These are phyloP conservation scores for Beauveria australis DNA, from an alignment of 2,329 filamentous ascomycete genomes.

Conservation along the genomic window DNA sequence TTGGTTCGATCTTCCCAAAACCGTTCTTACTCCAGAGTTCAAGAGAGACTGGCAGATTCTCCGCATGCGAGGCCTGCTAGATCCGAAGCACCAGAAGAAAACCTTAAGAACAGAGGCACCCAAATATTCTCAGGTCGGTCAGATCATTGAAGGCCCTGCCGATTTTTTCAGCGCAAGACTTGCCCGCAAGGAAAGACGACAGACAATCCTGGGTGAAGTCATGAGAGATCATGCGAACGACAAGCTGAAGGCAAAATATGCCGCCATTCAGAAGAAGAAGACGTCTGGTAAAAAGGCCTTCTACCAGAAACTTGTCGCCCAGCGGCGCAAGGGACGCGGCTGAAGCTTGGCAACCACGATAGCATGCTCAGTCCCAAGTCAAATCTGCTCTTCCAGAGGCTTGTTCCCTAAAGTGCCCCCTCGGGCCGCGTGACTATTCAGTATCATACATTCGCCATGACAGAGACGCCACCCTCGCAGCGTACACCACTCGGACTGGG, in stretches of 20 bases:
- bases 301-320: constrained; percentile 68
- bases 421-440: not conserved
- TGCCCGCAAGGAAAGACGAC: constrained; percentile 79
- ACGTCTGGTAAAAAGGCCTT: constrained; percentile 81
- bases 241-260: constrained; percentile 82
- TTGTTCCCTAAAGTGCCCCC: too few species aligned
- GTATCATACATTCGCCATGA: not conserved
- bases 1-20: constrained; percentile 86
- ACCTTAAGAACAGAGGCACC: constrained; percentile 60
- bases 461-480: not conserved
- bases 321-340: constrained; percentile 21
- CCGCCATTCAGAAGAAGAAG: constrained; percentile 73
- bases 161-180: constrained; percentile 79
- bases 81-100: constrained; percentile 92
- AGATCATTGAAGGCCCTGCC: constrained; percentile 78
- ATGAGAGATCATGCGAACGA: constrained; percentile 43
- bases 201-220: constrained; percentile 78
- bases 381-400: not conserved
- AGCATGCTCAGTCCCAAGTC: not conserved
- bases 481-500: not conserved
- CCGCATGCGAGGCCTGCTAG: constrained; percentile 79
- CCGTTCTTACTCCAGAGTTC: constrained; percentile 72
- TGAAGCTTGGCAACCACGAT: not conserved
- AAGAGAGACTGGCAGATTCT: constrained; percentile 86
- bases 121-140: constrained; percentile 81